Evolutionary conservation across 352 stramenopile genomes (phyloP).

Genomic region (Phytophthora ramorum): DNA sequence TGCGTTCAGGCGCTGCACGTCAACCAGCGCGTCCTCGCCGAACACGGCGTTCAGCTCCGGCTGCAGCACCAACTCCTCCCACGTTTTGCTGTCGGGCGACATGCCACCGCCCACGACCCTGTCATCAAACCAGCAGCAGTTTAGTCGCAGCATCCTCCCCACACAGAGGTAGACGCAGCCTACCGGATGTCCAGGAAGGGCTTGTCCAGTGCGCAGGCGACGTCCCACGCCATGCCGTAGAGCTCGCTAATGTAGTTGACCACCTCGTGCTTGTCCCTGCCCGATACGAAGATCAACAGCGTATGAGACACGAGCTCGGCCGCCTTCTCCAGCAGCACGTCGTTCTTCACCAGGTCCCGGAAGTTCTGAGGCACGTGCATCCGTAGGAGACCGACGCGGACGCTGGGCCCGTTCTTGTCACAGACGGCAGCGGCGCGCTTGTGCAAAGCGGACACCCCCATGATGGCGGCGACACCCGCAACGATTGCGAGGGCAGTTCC

Average conservation of each 20-base stretch:
- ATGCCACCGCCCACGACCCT: constrained; percentile 54
- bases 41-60: constrained; percentile 78
- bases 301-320: constrained; percentile 50
- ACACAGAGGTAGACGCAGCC: constrained; percentile 1
- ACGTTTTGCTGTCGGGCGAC: constrained; percentile 43
- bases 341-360: constrained; percentile 67
- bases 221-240: constrained; percentile 78
- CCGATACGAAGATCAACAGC: constrained; percentile 74
- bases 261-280: constrained; percentile 58
- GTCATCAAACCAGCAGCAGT: not conserved
- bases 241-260: constrained; percentile 84
- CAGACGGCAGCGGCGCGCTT: constrained; percentile 31
- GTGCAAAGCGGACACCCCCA: constrained; percentile 56
- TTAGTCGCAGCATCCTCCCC: constrained; percentile 1
- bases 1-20: constrained; percentile 72
- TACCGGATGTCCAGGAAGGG: constrained; percentile 71
- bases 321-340: constrained; percentile 79
- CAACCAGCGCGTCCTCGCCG: constrained; percentile 59
- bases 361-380: constrained; percentile 69
- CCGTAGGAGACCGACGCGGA: constrained; percentile 60
- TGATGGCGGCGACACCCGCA: constrained; percentile 47
- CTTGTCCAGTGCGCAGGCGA: constrained; percentile 61
- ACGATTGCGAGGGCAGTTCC: constrained; percentile 50
- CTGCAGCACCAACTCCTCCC: constrained; percentile 67
- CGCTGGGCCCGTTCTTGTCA: constrained; percentile 6